Evolutionary conservation across 768 basidiomycete genomes (phyloP).

Genomic region (Serendipita vermifera): DNA sequence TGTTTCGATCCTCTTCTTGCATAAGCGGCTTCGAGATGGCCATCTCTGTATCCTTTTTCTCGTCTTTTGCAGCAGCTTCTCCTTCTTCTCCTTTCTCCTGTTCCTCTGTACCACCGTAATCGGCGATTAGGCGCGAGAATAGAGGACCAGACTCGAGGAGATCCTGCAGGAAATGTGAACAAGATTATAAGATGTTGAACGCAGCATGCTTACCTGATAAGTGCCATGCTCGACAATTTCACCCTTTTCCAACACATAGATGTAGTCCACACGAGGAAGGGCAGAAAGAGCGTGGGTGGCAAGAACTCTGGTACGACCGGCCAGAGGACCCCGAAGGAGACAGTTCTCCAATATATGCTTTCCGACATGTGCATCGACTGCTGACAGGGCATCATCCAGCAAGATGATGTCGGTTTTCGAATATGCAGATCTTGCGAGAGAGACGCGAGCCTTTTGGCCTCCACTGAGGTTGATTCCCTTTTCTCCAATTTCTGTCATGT

Average conservation of each 20-base stretch:
- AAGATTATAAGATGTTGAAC: background rate
- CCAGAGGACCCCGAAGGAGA: constrained; percentile 24
- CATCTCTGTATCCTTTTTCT: constrained; percentile 21
- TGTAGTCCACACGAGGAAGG: constrained; percentile 16
- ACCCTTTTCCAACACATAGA: constrained; percentile 17
- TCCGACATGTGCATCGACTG: constrained; percentile 67
- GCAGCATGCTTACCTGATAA: constrained; percentile 13
- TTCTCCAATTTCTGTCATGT: constrained; percentile 62
- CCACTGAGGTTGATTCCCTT: constrained; percentile 61
- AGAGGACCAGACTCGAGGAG: constrained; percentile 32
- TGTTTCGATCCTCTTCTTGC: constrained; percentile 45
- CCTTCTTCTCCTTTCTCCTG: constrained; percentile 24
- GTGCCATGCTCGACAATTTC: constrained; percentile 25
- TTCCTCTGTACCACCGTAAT: constrained; percentile 36
- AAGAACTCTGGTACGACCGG: constrained; percentile 22
- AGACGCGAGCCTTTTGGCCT: constrained; percentile 51
- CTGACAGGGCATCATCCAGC: constrained; percentile 70
- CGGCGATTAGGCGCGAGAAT: constrained; percentile 42
- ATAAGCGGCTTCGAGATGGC: constrained; percentile 20
- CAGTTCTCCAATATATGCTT: constrained; percentile 52
- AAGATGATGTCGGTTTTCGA: constrained; percentile 59
- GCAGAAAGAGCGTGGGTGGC: constrained; percentile 17
- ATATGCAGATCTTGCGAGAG: constrained; percentile 65
- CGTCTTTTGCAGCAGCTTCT: constrained; percentile 14
- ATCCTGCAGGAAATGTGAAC: constrained; percentile 23